Percentiles rank a stretch among this genome's conserved stretches.
These are phyloP conservation scores for Rhizophagus sp. DNA, from an alignment of 192 early-diverging fungal genomes.

Conservation along the genomic window DNA sequence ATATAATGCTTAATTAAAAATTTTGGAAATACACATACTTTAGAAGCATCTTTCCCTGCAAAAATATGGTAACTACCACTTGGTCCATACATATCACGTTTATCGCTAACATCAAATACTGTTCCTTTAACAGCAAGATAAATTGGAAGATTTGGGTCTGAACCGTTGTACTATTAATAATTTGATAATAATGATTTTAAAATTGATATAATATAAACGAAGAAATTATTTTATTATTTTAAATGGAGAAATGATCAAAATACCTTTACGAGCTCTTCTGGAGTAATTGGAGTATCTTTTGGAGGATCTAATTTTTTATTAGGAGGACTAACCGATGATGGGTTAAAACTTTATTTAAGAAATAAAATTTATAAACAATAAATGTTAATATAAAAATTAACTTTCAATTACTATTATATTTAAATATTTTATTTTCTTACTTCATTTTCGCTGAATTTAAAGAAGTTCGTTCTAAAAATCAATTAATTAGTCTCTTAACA, in stretches of 20 bases:
- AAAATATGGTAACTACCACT: constrained; percentile 72
- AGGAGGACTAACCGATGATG: no score
- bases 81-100: constrained; percentile 65
- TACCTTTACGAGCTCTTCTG: constrained; percentile 9
- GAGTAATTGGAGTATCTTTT: constrained; percentile 6
- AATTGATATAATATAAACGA: no score
- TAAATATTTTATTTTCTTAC: neutral
- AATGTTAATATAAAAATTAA: neutral
- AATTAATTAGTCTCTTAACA: no score
- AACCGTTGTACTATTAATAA: constrained; percentile 55
- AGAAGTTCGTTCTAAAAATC: neutral
- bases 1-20: neutral
- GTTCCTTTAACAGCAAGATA: constrained; percentile 86
- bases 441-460: neutral
- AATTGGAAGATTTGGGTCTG: constrained; percentile 56
- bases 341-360: neutral
- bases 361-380: neutral
- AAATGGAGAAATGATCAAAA: neutral
- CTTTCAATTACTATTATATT: no score
- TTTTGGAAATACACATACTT: constrained; percentile 39
- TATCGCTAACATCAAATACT: constrained; percentile 74
- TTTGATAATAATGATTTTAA: no score
- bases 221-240: neutral
- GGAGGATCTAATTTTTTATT: neutral
- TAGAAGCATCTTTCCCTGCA: constrained; percentile 81